Evolutionary conservation across 2,329 filamentous ascomycete genomes (phyloP), one percentile per base, ranked within the genome.

Genomic region (Fusarium penzigii): DNA sequence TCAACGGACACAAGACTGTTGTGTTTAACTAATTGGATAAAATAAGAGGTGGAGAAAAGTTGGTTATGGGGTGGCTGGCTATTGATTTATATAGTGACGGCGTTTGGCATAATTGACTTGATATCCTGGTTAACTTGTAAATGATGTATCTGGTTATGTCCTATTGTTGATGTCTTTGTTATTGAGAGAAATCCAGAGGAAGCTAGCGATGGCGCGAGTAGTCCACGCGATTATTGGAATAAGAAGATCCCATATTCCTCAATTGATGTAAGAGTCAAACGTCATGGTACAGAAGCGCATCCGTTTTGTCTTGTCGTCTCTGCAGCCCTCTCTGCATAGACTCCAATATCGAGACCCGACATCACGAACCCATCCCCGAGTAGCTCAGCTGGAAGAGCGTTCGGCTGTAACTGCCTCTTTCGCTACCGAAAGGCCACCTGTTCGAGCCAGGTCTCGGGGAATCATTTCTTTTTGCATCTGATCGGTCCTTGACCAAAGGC

Each of bases 1-100:
- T 93, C 59, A 92, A 92, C 67, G 87, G 87, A 14, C 79, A 80
- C 59, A 92, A 92, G 81, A 93, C 89, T 32, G 87, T 92, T 25
- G 89, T 92, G 2, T 92, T 92, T 72, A 78, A 75, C 51, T 66
- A 62, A 25, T 25, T 25, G 53, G 39, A 8, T 29, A 25, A 39
- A 32, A 14, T 36, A 8, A 11, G 17, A 34, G 17, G 17, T 43
- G 16, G 12, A 8, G 34, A 39, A 39, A 17, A 39, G 38, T 13
- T 41, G 38, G 20, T 7, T 41, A 29, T 40, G 39, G 48, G 43
- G 43, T 51, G 40, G 25, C 36, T 41, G 45, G 13, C 20, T 25
- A 25, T 11, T 39, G 42, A n/a, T 29, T 43, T 8, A 40, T 17
- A 29, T 25, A 36, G 14, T 29, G 17, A 39, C 11, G 39, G 12